These are phyloP conservation scores for Mimosa pudica DNA, from an alignment of 306 rosid genomes.

Conservation along the genomic window DNA sequence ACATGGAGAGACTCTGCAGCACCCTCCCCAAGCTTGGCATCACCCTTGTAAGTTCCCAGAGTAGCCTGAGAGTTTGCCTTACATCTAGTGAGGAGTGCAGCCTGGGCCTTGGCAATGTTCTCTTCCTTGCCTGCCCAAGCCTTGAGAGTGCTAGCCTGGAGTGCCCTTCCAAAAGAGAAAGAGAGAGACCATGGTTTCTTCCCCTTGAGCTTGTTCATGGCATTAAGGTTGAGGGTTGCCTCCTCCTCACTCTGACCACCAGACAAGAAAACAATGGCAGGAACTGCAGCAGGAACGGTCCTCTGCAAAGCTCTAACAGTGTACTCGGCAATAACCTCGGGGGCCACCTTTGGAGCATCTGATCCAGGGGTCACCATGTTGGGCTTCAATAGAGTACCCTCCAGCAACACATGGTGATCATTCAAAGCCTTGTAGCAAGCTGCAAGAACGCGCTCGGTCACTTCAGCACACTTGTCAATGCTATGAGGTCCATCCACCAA, in stretches of 20 bases:
- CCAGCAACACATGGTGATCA: conserved; percentile 76
- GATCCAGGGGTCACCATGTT: conserved; percentile 94
- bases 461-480: conserved; percentile 72
- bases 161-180: conserved; percentile 86
- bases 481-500: conserved; percentile 74
- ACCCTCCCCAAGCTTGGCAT: conserved; percentile 61
- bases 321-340: conserved; percentile 69
- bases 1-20: conserved; percentile 79
- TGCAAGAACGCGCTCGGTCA: conserved; percentile 78
- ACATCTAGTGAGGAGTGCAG: conserved; percentile 70
- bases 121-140: conserved; percentile 77
- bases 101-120: conserved; percentile 63
- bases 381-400: conserved; percentile 86
- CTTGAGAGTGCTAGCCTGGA: conserved; percentile 86
- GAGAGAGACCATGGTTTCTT: conserved; percentile 88
- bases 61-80: conserved; percentile 88
- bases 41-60: conserved; percentile 74
- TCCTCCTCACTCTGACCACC: conserved; percentile 97
- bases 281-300: conserved; percentile 77
- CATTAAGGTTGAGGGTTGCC: conserved; percentile 72
- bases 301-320: conserved; percentile 69
- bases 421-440: conserved; percentile 79
- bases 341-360: conserved; percentile 54
- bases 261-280: conserved; percentile 76
- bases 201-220: conserved; percentile 74